phyloP scores from a whole-genome alignment of 192 early-diverging fungal genomes.

The Coemansia sp. region DNA sequence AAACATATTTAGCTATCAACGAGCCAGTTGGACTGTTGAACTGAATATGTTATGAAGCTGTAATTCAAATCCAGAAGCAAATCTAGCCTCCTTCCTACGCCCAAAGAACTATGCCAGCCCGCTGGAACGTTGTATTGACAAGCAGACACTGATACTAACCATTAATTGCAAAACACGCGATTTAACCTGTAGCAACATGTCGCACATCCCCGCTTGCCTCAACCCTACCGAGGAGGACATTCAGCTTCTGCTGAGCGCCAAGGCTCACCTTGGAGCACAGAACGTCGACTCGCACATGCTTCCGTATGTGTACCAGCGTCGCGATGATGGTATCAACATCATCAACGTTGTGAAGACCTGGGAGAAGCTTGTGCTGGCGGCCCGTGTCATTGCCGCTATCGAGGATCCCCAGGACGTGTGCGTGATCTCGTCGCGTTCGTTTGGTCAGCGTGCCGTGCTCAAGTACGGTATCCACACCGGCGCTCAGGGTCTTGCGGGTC shows the following conservation, averaged over 20 bases:
- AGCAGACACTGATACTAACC: background rate
- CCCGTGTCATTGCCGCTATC: constrained; percentile 97
- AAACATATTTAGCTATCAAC: too few relatives aligned
- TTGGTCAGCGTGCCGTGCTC: constrained; percentile 97
- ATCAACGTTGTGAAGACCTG: constrained; percentile 99
- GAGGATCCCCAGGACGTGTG: constrained; percentile 98
- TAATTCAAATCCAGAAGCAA: too few relatives aligned
- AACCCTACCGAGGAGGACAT: constrained; percentile 90
- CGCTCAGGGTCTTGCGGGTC: constrained; percentile 98
- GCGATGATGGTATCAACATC: constrained; percentile 96
- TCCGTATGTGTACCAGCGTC: constrained; percentile 96
- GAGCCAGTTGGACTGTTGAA: too few relatives aligned
- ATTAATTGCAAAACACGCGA: background rate
- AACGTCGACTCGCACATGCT: constrained; percentile 94
- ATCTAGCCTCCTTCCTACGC: too few relatives aligned
- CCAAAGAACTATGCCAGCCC: too few relatives aligned
- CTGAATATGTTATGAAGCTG: too few relatives aligned
- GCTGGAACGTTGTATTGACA: background rate
- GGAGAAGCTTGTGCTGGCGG: constrained; percentile 99
- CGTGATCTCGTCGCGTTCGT: constrained; percentile 95
- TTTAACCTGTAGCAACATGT: constrained; percentile 47
- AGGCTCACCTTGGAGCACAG: constrained; percentile 98
- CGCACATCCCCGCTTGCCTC: constrained; percentile 57
- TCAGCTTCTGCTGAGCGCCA: constrained; percentile 91
- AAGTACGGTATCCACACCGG: constrained; percentile 99